phyloP scores from a whole-genome alignment of 1,284 basidiomycete species.

The Ustilago crameri region DNA sequence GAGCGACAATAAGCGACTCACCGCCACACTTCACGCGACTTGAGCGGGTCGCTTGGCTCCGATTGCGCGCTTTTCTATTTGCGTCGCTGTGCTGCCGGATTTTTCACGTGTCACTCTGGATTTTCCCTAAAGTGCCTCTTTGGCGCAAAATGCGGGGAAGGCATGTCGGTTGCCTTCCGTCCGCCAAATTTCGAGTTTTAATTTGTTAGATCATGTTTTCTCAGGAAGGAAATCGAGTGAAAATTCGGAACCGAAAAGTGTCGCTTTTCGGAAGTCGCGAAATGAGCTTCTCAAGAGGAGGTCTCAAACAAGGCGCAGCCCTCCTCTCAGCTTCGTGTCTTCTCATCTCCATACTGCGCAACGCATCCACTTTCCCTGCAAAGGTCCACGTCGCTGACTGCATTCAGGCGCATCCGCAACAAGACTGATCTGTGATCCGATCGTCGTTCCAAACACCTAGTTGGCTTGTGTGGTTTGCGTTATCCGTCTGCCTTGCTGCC shows the following conservation, averaged over 20 bases:
- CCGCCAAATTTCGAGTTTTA: too few species aligned
- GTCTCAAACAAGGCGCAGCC: not conserved
- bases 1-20: conserved; percentile 5
- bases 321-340: not conserved
- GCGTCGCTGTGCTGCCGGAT: not conserved
- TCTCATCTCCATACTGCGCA: conserved; percentile 6
- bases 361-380: conserved; percentile 1
- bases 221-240: too few species aligned
- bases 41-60: not conserved
- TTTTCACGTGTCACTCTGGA: conserved; percentile 2
- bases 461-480: conserved; percentile 23
- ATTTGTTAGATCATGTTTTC: too few species aligned
- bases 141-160: conserved; percentile 33
- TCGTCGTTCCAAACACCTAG: conserved; percentile 6
- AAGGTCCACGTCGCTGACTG: not conserved
- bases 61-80: not conserved
- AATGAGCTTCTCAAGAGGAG: not conserved
- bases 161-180: conserved; percentile 3
- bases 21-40: conserved; percentile 23
- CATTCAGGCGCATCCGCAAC: conserved; percentile 7
- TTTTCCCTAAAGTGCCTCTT: not conserved
- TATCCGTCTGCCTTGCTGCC: conserved; percentile 13
- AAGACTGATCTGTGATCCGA: conserved; percentile 9
- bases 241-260: conserved; percentile 8
- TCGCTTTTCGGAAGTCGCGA: conserved; percentile 7